Percentiles rank a stretch among this genome's conserved stretches.
phyloP scores from a whole-genome alignment of 2,329 filamentous ascomycete species.

The Paraphoma chrysanthemicola region DNA sequence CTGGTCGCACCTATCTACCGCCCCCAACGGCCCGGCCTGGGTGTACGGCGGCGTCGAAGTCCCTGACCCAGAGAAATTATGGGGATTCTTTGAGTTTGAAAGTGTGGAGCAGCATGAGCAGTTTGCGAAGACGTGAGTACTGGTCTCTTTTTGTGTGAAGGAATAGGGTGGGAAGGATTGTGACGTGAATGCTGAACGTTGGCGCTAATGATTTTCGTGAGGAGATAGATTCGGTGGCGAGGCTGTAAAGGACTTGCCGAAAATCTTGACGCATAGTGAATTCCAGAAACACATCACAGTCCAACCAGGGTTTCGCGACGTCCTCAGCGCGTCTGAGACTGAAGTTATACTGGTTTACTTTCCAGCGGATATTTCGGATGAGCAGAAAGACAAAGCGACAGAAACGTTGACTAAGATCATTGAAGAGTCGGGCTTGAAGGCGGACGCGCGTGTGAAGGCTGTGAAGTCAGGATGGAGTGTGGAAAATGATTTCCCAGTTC shows the following conservation, averaged over 20 bases:
- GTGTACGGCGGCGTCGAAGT: not conserved
- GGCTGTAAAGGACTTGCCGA: not conserved
- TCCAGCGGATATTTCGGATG: not conserved
- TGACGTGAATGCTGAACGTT: not conserved
- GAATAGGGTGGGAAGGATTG: not conserved
- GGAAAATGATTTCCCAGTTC: not conserved
- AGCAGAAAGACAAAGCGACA: not conserved
- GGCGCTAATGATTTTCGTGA: too few species aligned
- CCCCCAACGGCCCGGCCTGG: not conserved
- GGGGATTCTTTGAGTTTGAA: not conserved
- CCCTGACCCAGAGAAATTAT: not conserved
- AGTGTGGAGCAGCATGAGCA: not conserved
- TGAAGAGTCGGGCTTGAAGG: not conserved
- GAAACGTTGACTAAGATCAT: not conserved
- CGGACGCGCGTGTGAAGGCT: not conserved
- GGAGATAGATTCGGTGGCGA: not conserved
- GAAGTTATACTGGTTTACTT: not conserved
- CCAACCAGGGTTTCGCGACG: not conserved
- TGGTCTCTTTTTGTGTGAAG: not conserved
- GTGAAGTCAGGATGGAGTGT: not conserved
- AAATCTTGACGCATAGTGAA: not conserved
- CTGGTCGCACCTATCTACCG: not conserved
- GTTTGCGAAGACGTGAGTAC: not conserved
- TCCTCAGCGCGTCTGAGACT: not conserved
- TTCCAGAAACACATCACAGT: not conserved